Evolutionary conservation across 1,284 basidiomycete genomes (phyloP).

Genomic region (Sutorius eximius): DNA sequence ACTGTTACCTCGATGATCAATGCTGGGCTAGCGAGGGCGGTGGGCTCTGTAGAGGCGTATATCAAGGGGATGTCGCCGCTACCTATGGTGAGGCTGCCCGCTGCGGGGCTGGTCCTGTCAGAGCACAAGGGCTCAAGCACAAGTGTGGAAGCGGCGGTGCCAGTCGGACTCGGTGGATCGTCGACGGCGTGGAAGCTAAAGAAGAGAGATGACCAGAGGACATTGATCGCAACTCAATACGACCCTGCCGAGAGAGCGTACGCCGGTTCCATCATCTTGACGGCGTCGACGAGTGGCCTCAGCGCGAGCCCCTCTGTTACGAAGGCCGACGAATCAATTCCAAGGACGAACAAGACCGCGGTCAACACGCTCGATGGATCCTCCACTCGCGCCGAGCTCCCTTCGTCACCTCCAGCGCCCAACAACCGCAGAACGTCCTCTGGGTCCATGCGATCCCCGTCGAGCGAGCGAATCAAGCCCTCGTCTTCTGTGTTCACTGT

Average conservation of each 20-base stretch:
- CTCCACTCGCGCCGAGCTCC: conserved; percentile 12
- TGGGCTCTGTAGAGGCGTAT: conserved; percentile 70
- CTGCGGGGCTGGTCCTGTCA: conserved; percentile 55
- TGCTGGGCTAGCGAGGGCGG: conserved; percentile 65
- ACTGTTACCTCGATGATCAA: conserved; percentile 91
- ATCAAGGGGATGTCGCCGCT: conserved; percentile 63
- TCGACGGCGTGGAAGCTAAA: conserved; percentile 54
- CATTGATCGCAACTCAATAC: conserved; percentile 53
- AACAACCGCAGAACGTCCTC: conserved; percentile 19
- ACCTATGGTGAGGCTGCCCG: conserved; percentile 67
- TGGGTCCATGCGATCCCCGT: conserved; percentile 20
- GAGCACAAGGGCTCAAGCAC: conserved; percentile 40
- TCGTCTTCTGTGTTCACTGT: conserved; percentile 56
- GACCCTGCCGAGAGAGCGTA: conserved; percentile 50
- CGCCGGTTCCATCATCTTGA: conserved; percentile 47
- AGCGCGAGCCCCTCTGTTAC: not conserved
- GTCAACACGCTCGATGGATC: conserved; percentile 9
- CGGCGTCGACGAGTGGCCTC: conserved; percentile 12
- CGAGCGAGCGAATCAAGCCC: conserved; percentile 19
- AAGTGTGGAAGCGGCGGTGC: conserved; percentile 9
- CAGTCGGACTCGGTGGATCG: conserved; percentile 1
- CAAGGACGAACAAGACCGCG: conserved; percentile 12
- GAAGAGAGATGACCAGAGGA: conserved; percentile 56
- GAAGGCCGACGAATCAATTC: conserved; percentile 24
- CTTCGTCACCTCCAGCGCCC: conserved; percentile 14